Evolutionary conservation across 352 stramenopile species (phyloP), one percentile per base, ranked within the genome.

Genomic region (Phytopythium montanum): DNA sequence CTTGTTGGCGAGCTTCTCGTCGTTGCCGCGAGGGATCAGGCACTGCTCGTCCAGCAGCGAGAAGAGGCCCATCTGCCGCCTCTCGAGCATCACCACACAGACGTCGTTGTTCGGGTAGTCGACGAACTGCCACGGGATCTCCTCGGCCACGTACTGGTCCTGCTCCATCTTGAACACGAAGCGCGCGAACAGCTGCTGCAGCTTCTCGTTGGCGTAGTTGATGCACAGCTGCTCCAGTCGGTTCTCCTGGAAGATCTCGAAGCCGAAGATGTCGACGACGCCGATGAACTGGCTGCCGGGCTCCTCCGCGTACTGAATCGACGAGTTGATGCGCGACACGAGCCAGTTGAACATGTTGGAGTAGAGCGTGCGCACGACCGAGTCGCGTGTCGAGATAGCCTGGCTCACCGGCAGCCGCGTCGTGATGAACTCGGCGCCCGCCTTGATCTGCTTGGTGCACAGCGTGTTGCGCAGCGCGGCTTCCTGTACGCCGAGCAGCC

Each of bases 321-420:
- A 97, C 66, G 74, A 70, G 70, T 98, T 98, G 70, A 98, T 97
- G 34, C 85, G 78, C 52, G 85, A 74, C 12, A 99, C 96, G 31
- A 99, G 79, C 93, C 94, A 99, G 45, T 97, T 87, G 71, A 97
- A 97, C 56, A 97, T 59, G 53, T 92, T 90, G 6, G 84, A 81
- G 69, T 97, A 97, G 8, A 97, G 68, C 9, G 81, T 94, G 62
- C 95, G 95, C 25, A 88, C 86, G 23, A 97, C 71, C 16, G 88
- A 90, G 56, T 96, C 89, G 16, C 89, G 81, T 8, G 87, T 94
- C 18, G 76, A 83, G 2, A 81, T 54, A 0, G 88, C 87, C 36
- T 96, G 85, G 19, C 79, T 68, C 28, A 89, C 69, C 9, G 78
- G 69, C 21, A 95, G 57, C 7, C 72, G 70, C 31, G 83, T 87